Evolutionary conservation across 179 eudicot species (phyloP), one percentile per base, ranked within the genome.

Genomic region (Drosera spatulata): DNA sequence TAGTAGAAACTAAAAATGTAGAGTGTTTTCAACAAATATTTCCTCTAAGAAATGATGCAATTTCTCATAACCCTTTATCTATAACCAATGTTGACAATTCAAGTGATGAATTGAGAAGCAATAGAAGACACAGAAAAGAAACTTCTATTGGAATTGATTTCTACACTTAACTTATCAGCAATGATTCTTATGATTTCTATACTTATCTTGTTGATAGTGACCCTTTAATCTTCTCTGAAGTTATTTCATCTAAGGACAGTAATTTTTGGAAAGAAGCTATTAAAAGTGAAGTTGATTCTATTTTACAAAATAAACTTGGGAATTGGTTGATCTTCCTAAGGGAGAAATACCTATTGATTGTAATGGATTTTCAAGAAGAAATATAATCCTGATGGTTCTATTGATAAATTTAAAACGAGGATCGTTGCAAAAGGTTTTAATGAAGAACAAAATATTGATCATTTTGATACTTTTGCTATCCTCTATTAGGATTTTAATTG

Each of bases 1-100:
- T 47, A 7, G 12, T 47, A 47, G 50, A 47, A 12, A 47, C 50
- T 2, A 47, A 47, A 12, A 47, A 65, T 57, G 56, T 41, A 38
- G 56, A 47, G 13, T 58, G 48, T 12, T 58, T 58, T 65, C 22
- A 64, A 49, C 55, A 56, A 43, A 38, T 63, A 7, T 63, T 63
- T 43, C 60, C 60, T 10, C 10, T 54, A 13, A 44, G 53, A 41
- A n/a, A 2, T 0, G 13, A 48, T 49, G 7, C 39, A n/a, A 10
- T 38, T 10, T n/a, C 2, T 2, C 56, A 1, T 51, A 47, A 12
- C 12, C 10, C 8, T 12, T 12, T 47, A 47, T 1, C 8, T 47
- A 12, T 47, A 12, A 12, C 8, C 8, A 47, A 2, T 47, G 12
- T 7, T 47, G 50, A 47, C 50, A 47, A 47, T 47, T 47, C 12